Conservation (phyloP, 495 filamentous ascomycete species). For the Polyplosphaeria fusca region DNA sequence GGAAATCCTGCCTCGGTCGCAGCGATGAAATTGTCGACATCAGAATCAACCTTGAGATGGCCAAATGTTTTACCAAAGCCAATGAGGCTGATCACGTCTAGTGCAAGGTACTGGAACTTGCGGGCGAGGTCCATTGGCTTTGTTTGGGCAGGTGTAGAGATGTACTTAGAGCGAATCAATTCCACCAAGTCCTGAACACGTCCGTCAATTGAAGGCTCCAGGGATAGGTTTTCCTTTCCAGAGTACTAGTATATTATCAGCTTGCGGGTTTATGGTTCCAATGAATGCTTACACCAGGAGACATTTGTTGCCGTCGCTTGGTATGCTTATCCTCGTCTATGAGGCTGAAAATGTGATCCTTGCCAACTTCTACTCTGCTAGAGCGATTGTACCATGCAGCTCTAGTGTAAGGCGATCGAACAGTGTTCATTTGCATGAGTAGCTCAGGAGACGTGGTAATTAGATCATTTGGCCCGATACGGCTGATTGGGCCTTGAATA, state of each 20-base stretch:
- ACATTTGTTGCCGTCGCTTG: conserved; percentile 16
- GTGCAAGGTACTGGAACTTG: conserved; percentile 44
- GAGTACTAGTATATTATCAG: too few species aligned
- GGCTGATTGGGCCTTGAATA: conserved; percentile 21
- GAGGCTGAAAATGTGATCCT: conserved; percentile 25
- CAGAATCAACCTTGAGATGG: conserved; percentile 28
- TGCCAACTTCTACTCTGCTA: conserved; percentile 12
- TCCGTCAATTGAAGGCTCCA: neutral
- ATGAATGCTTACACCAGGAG: conserved; percentile 28
- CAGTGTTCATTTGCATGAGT: conserved; percentile 30
- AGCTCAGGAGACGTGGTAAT: conserved; percentile 33
- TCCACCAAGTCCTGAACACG: neutral
- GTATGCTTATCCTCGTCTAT: conserved; percentile 29
- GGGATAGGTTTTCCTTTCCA: neutral
- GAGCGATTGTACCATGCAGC: neutral
- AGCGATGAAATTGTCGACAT: neutral
- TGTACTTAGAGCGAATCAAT: neutral
- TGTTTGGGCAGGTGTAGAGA: neutral
- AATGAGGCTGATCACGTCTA: conserved; percentile 46
- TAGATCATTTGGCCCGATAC: conserved; percentile 34
- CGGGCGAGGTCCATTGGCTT: conserved; percentile 38
- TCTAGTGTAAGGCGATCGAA: neutral
- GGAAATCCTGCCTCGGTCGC: neutral
- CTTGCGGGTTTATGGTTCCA: too few species aligned
- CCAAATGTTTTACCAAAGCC: conserved; percentile 46